A percentile compares a stretch with the other conserved stretches of the same genome.
Evolutionary conservation across 805 yeast species (phyloP).

Genomic region (Ogataea philodendri): DNA sequence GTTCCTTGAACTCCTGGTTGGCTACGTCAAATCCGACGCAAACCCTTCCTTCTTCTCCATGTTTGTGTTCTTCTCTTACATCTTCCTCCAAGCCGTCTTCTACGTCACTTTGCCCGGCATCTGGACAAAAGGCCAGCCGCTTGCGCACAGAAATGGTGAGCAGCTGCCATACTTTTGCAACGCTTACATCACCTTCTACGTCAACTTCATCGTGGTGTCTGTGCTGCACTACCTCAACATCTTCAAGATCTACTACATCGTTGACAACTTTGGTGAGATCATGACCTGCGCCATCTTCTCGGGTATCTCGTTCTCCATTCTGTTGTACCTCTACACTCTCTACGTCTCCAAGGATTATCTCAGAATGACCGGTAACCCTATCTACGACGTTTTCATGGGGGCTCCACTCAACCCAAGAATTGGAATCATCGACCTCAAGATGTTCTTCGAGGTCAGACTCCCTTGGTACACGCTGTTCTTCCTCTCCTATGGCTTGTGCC

Average conservation of each 20-base stretch:
- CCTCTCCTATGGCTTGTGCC: conserved; percentile 67
- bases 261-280: conserved; percentile 84
- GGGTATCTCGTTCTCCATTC: conserved; percentile 69
- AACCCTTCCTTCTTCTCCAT: conserved; percentile 62
- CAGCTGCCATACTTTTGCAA: conserved; percentile 92
- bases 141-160: conserved; percentile 72
- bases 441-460: conserved; percentile 95
- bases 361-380: conserved; percentile 84
- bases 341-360: conserved; percentile 72
- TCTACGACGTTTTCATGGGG: conserved; percentile 95
- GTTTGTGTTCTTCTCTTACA: conserved; percentile 67
- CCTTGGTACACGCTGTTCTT: conserved; percentile 94
- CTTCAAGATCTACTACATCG: conserved; percentile 68
- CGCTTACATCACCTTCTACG: conserved; percentile 82
- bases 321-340: conserved; percentile 67
- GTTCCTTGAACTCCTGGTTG: conserved; percentile 46
- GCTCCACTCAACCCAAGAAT: conserved; percentile 95
- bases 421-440: conserved; percentile 88
- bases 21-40: conserved; percentile 49
- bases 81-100: conserved; percentile 64
- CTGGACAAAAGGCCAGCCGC: conserved; percentile 93
- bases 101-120: conserved; percentile 88
- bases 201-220: conserved; percentile 55
- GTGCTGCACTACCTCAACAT: conserved; percentile 69
- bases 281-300: conserved; percentile 87